Evolutionary conservation across 176 grass and related monocot species (phyloP).

Genomic region (Bothriochloa decipiens): DNA sequence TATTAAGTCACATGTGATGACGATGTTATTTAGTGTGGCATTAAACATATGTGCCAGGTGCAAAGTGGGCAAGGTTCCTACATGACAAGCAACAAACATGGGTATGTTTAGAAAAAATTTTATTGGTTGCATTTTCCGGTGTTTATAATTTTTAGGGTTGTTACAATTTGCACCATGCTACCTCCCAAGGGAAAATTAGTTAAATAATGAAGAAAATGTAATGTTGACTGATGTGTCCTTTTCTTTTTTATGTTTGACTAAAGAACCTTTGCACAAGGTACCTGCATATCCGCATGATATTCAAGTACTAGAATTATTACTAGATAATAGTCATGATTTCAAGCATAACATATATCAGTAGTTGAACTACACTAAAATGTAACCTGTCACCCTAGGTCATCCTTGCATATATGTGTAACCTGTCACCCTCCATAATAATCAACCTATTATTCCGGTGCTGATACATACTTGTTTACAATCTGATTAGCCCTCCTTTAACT

Average conservation of each 20-base stretch:
- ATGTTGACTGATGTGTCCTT: neutral
- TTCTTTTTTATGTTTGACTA: neutral
- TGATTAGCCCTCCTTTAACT: constrained; percentile 8
- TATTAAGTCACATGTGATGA: no score
- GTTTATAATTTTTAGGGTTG: no score
- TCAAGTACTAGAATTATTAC: constrained; percentile 1
- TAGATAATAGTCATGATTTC: neutral
- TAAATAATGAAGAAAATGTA: neutral
- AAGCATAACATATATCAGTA: neutral
- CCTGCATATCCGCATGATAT: neutral
- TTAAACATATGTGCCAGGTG: no score
- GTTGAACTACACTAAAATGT: neutral
- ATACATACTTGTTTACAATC: neutral
- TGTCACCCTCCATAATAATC: neutral
- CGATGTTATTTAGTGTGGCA: no score
- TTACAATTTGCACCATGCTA: neutral
- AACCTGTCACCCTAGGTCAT: neutral
- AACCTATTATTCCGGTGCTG: neutral
- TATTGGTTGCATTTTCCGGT: no score
- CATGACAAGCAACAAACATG: no score
- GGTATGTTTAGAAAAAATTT: no score
- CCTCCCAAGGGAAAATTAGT: neutral
- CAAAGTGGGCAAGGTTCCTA: no score
- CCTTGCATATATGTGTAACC: neutral
- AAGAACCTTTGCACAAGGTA: neutral